Conservation (phyloP, 78 protist genomes). For the Neovahlkampfia damariscottae region DNA sequence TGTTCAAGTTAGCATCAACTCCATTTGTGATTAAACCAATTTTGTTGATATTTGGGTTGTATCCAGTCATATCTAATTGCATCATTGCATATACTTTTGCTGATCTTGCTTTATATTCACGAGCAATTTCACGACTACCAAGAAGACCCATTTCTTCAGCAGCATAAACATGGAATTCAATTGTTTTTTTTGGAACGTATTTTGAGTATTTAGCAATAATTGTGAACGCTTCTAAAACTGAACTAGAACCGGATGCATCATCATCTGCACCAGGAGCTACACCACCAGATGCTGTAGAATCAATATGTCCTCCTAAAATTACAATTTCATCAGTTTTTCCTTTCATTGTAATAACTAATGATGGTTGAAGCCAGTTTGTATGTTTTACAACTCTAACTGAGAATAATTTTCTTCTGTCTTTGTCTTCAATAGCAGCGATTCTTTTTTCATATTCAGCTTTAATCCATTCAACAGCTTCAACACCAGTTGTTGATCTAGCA, state of each 20-base stretch:
- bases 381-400: neutral
- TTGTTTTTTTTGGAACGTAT: neutral
- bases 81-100: neutral
- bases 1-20: neutral
- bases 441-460: neutral
- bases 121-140: slow-evolving; percentile 3
- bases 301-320: slow-evolving; percentile 9
- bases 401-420: neutral
- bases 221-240: neutral
- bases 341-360: neutral
- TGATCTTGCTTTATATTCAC: neutral
- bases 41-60: neutral
- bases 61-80: slow-evolving; percentile 10
- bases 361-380: neutral
- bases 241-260: slow-evolving; percentile 11
- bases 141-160: slow-evolving; percentile 21
- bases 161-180: slow-evolving; percentile 22
- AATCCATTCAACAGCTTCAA: neutral
- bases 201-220: neutral
- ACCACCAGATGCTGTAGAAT: neutral
- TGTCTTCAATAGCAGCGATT: no score
- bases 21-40: neutral
- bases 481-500: slow-evolving; percentile 6
- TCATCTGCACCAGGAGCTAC: slow-evolving; percentile 19
- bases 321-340: slow-evolving; percentile 3